Percentiles rank a stretch among this genome's conserved stretches.
Conservation (phyloP, 345 rosid species). For the sweet orange (Citrus sinensis) region DNA sequence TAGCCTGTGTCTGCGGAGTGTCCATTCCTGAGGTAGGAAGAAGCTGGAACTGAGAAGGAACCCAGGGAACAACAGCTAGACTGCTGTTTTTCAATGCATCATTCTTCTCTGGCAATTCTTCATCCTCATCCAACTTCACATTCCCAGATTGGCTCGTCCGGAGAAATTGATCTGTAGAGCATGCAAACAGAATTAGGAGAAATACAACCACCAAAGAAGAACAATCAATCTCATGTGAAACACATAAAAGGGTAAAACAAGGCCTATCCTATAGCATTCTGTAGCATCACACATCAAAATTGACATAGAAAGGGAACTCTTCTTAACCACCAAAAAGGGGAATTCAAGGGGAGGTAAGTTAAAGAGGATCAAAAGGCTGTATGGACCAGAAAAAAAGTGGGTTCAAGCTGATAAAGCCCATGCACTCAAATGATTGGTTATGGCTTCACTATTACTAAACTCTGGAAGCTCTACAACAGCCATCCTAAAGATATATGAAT, state of each 20-base stretch:
- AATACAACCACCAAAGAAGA: not conserved
- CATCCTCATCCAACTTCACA: slow-evolving; percentile 20
- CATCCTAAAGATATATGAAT: not conserved
- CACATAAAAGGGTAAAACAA: not conserved
- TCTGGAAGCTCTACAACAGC: not conserved
- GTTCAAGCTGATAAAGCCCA: not conserved
- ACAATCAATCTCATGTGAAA: not conserved
- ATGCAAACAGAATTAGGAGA: not conserved
- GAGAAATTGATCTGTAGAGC: slow-evolving; percentile 34
- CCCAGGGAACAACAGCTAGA: slow-evolving; percentile 64
- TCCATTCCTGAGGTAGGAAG: slow-evolving; percentile 1
- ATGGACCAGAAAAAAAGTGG: not conserved
- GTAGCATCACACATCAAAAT: not conserved
- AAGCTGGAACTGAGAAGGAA: slow-evolving; percentile 32
- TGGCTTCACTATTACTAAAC: not conserved
- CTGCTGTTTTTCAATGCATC: slow-evolving; percentile 6
- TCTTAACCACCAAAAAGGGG: not conserved
- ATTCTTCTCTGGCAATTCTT: slow-evolving; percentile 1
- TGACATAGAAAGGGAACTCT: not conserved
- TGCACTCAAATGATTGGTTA: not conserved
- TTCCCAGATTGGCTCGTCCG: slow-evolving; percentile 1
- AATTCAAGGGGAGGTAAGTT: not conserved
- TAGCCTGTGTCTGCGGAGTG: slow-evolving; percentile 4
- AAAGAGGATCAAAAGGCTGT: not conserved
- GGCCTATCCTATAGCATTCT: not conserved